Conservation (phyloP, 2,329 filamentous ascomycete species). For the Claviceps maximensis region DNA sequence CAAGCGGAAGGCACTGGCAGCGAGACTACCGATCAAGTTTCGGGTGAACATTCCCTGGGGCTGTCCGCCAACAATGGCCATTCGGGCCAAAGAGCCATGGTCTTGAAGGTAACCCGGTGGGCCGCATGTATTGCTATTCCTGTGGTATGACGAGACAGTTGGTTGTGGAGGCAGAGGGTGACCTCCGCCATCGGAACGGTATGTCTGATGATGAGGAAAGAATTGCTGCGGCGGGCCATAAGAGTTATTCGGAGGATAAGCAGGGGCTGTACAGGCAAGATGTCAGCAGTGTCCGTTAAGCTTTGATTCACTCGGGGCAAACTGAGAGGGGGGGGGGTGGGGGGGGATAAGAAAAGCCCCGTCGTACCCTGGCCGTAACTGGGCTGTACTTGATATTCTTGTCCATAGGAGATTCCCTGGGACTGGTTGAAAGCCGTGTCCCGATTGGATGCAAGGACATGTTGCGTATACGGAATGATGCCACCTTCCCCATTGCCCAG, state of each 20-base stretch:
- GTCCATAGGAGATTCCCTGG: constrained; percentile 17
- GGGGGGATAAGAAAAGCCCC: background rate
- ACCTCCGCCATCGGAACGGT: constrained; percentile 15
- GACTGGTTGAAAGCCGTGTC: constrained; percentile 21
- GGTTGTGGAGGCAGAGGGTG: constrained; percentile 15
- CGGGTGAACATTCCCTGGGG: constrained; percentile 82
- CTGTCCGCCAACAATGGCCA: constrained; percentile 28
- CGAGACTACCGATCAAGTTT: constrained; percentile 85
- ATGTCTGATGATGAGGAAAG: constrained; percentile 20
- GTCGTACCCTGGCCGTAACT: constrained; percentile 21
- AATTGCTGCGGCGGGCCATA: constrained; percentile 26
- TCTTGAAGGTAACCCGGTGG: constrained; percentile 18
- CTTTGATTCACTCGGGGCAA: background rate
- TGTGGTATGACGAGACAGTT: constrained; percentile 14
- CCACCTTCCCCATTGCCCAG: constrained; percentile 26
- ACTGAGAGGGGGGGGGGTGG: no score
- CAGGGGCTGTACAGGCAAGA: constrained; percentile 7
- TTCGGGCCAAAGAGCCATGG: constrained; percentile 17
- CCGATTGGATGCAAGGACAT: constrained; percentile 24
- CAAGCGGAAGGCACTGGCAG: constrained; percentile 76
- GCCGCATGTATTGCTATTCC: constrained; percentile 14
- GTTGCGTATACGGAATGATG: constrained; percentile 18
- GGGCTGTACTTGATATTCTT: constrained; percentile 20
- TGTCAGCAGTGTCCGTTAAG: background rate
- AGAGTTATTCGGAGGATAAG: constrained; percentile 18